These are phyloP conservation scores for Corchorus capsularis DNA, from an alignment of 345 rosid genomes.

Conservation along the genomic window DNA sequence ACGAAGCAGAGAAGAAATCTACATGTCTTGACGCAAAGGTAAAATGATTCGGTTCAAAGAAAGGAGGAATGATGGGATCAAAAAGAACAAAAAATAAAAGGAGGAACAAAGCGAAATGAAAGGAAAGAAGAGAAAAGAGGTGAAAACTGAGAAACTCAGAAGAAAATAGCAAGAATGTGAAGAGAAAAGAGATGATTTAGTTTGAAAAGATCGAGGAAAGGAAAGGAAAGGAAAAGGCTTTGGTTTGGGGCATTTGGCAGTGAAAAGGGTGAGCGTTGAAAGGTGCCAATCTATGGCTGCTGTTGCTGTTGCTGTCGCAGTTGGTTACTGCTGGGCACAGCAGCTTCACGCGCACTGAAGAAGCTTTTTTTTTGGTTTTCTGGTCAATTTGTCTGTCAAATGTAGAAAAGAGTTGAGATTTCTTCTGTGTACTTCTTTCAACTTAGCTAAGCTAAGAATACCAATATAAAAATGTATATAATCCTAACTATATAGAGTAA, in stretches of 20 bases:
- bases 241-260: neutral
- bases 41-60: conserved; percentile 28
- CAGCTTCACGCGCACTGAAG: conserved; percentile 11
- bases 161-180: neutral
- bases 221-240: conserved; percentile 24
- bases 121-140: neutral
- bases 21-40: conserved; percentile 37
- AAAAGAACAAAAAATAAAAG: neutral
- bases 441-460: neutral
- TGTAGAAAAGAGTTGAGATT: neutral
- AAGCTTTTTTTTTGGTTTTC: too few species aligned
- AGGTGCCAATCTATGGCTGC: neutral
- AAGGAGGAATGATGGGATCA: conserved; percentile 1
- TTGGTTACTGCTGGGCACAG: neutral
- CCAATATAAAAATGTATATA: neutral
- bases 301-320: neutral
- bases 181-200: neutral
- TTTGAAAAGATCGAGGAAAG: conserved; percentile 18
- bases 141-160: neutral
- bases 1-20: conserved; percentile 14
- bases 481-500: neutral
- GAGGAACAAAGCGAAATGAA: neutral
- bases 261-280: neutral
- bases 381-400: neutral
- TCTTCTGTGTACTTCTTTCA: neutral